Percentiles rank a stretch among this genome's conserved stretches.
These are phyloP conservation scores for Phytopythium montanum DNA, from an alignment of 352 stramenopile species.

Conservation along the genomic window DNA sequence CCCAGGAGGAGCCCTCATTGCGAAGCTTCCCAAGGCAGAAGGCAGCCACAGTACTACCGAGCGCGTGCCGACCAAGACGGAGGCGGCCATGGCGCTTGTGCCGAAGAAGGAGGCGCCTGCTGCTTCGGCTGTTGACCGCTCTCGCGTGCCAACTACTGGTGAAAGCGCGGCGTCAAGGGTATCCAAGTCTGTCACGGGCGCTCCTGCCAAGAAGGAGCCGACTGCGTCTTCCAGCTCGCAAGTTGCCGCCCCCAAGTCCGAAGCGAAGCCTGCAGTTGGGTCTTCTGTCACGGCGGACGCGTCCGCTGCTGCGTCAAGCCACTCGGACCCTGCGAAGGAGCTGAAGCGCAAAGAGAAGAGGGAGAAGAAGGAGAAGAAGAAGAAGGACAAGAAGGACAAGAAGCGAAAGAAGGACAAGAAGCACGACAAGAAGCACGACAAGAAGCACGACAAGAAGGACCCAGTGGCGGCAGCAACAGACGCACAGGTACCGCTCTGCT, in stretches of 20 bases:
- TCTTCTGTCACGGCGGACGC: background rate
- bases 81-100: conserved; percentile 4
- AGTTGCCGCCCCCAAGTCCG: conserved; percentile 1
- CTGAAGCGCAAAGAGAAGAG: conserved; percentile 29
- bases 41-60: conserved; percentile 11
- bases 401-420: conserved; percentile 59
- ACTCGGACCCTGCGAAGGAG: conserved; percentile 7
- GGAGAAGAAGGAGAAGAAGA: conserved; percentile 53
- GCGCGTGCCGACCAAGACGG: conserved; percentile 2
- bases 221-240: conserved; percentile 9
- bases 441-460: conserved; percentile 29
- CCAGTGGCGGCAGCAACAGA: background rate
- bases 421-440: conserved; percentile 54
- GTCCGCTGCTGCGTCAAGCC: background rate
- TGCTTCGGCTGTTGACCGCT: background rate
- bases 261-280: background rate
- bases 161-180: background rate
- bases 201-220: background rate
- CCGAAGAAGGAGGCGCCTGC: background rate
- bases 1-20: conserved; percentile 2
- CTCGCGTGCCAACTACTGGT: background rate
- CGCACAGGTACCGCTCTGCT: background rate
- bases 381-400: conserved; percentile 67
- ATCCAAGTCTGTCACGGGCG: background rate
- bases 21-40: conserved; percentile 18